Conservation (phyloP, 805 yeast genomes). For the Wickerhamomyces strasburgensis region DNA sequence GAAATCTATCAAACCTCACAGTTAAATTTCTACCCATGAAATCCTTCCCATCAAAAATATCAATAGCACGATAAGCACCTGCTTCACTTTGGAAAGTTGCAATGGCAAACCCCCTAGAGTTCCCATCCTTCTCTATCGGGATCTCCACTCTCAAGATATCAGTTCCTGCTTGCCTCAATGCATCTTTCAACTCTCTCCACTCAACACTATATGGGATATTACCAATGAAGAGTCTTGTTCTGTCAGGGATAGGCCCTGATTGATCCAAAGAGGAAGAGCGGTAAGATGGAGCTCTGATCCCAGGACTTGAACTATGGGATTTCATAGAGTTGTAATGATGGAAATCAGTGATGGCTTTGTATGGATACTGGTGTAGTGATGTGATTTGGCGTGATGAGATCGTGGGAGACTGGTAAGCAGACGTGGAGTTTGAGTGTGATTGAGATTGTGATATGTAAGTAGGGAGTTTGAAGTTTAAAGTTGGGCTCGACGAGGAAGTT, state of each 20-base stretch:
- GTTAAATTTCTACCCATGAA: conserved; percentile 59
- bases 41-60: conserved; percentile 42
- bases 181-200: conserved; percentile 36
- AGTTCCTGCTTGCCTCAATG: conserved; percentile 24
- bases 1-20: conserved; percentile 55
- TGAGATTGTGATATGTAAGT: background rate
- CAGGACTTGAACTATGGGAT: too few species aligned
- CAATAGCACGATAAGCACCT: conserved; percentile 46
- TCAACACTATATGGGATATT: conserved; percentile 46
- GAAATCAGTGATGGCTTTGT: conserved; percentile 21
- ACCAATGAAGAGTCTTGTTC: conserved; percentile 46
- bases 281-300: conserved; percentile 1
- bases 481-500: conserved; percentile 1
- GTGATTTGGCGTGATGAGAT: conserved; percentile 16
- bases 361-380: conserved; percentile 21
- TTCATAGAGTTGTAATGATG: conserved; percentile 1
- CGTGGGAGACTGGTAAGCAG: conserved; percentile 11
- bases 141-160: conserved; percentile 31
- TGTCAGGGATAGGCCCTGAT: conserved; percentile 30
- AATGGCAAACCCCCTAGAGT: conserved; percentile 58
- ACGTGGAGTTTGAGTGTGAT: background rate
- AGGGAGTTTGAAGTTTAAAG: background rate
- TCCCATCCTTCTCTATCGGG: conserved; percentile 33
- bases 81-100: conserved; percentile 44
- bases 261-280: too few species aligned